Percentiles rank a stretch among this genome's conserved stretches.
These are phyloP conservation scores for Cicer judaicum DNA, from an alignment of 306 rosid genomes.

Conservation along the genomic window DNA sequence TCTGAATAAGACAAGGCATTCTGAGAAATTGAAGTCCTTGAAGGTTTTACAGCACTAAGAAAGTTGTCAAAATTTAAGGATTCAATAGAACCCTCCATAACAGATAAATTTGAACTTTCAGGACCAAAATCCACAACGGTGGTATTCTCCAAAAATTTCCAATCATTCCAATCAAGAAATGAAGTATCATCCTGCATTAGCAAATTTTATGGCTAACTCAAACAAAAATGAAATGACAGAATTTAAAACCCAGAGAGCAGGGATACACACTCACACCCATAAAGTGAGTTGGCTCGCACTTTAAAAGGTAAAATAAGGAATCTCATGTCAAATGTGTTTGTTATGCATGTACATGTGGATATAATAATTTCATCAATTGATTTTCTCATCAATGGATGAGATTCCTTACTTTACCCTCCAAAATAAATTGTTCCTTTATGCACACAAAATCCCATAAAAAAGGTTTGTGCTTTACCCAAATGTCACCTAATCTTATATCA, in stretches of 20 bases:
- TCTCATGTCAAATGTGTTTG: constrained; percentile 13
- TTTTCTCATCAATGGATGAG: background rate
- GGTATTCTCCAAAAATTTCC: constrained; percentile 64
- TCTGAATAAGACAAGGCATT: constrained; percentile 46
- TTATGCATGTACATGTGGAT: constrained; percentile 6
- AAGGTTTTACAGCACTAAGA: constrained; percentile 37
- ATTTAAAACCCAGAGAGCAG: constrained; percentile 12
- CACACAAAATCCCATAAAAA: constrained; percentile 19
- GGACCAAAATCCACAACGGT: constrained; percentile 16
- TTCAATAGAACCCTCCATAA: constrained; percentile 59
- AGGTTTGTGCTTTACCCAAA: background rate
- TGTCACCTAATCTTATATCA: background rate
- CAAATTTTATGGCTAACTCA: constrained; percentile 43
- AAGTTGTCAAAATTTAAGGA: constrained; percentile 65
- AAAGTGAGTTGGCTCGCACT: constrained; percentile 1
- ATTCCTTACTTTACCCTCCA: constrained; percentile 3
- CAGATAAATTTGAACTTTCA: constrained; percentile 51
- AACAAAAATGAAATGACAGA: constrained; percentile 20
- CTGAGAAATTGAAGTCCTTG: constrained; percentile 40
- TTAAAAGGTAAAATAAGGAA: background rate
- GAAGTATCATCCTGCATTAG: constrained; percentile 63
- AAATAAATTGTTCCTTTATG: background rate
- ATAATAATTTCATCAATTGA: background rate
- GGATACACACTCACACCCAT: background rate
- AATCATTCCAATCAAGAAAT: constrained; percentile 66